phyloP scores from a whole-genome alignment of 495 filamentous ascomycete genomes.

The Neurospora sp. region DNA sequence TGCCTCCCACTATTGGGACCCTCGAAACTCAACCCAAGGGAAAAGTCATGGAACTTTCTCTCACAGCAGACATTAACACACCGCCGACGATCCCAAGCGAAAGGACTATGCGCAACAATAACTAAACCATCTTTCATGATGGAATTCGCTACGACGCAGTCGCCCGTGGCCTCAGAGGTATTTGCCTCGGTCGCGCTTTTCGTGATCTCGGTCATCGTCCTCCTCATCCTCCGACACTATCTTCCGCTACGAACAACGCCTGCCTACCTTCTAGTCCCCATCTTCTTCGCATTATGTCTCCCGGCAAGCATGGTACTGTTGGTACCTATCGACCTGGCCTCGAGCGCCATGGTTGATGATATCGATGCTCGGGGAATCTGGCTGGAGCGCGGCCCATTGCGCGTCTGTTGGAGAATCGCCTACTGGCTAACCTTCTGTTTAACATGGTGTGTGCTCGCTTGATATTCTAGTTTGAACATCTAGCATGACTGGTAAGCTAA shows the following conservation, averaged over 20 bases:
- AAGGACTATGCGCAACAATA: background rate
- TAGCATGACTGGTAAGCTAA: slow-evolving; percentile 2
- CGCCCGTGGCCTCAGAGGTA: slow-evolving; percentile 32
- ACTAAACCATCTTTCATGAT: slow-evolving; percentile 11
- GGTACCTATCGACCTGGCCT: slow-evolving; percentile 92
- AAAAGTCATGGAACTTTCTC: background rate
- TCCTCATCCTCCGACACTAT: slow-evolving; percentile 80
- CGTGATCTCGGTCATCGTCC: slow-evolving; percentile 60
- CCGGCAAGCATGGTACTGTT: slow-evolving; percentile 90
- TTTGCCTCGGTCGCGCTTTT: slow-evolving; percentile 65
- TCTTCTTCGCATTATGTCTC: slow-evolving; percentile 87
- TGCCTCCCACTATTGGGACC: background rate
- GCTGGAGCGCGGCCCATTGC: slow-evolving; percentile 55
- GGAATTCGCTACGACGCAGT: slow-evolving; percentile 8
- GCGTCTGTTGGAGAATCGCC: slow-evolving; percentile 82
- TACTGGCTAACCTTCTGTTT: slow-evolving; percentile 96
- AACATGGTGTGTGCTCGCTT: slow-evolving; percentile 58
- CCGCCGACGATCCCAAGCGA: background rate
- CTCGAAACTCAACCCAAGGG: background rate
- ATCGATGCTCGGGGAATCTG: slow-evolving; percentile 52
- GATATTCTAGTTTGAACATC: background rate
- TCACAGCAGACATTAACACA: background rate
- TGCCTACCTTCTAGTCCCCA: slow-evolving; percentile 78
- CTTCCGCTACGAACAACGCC: slow-evolving; percentile 85
- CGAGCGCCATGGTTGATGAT: slow-evolving; percentile 61